Evolutionary conservation across 1,284 basidiomycete genomes (phyloP), one percentile per base, ranked within the genome.

Genomic region (Cutaneotrichosporon cavernicola): DNA sequence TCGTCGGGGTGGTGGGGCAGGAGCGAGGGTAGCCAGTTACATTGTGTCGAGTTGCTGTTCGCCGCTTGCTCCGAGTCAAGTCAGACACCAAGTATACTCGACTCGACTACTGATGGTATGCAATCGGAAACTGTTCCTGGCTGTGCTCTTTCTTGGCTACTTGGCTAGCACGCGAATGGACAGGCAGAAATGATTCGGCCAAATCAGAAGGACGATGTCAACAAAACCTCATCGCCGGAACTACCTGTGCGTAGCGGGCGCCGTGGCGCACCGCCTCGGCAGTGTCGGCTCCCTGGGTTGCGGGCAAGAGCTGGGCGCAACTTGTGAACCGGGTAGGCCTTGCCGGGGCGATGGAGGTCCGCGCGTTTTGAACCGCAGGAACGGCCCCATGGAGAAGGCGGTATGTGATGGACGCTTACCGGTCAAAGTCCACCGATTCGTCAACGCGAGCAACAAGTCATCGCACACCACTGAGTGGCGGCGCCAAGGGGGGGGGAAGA

Each of bases 131-230:
- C 43, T 5, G 43, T n/a, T 46, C 43, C 43, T 46, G 43, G 43
- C 43, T 18, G 16, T 18, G 30, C 49, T 13, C 49, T 51, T 51
- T 13, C 49, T 51, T 51, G 49, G 49, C 49, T 51, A 14, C 49
- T 30, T 26, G 49, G 22, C 30, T 11, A 13, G 26, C 49, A 9
- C 11, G 49, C 49, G 13, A 26, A 26, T 51, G 30, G 30, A 26
- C 49, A 26, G 49, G 21, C 30, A 26, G 22, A 31, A 30, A 51
- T 51, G 31, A 6, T 5, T 53, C 51, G 31, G 51, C 10, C 51
- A 53, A 53, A 53, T 34, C 51, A 53, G 51, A 34, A 53, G 51
- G 31, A 26, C 49, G 49, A 18, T 32, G 51, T 32, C 22, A 50
- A 30, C 49, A 2, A 16, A 9, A 4, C 9, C 6, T 16, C 49